Evolutionary conservation across 2,329 filamentous ascomycete genomes (phyloP).

Genomic region (Lasiodiplodia sp.): DNA sequence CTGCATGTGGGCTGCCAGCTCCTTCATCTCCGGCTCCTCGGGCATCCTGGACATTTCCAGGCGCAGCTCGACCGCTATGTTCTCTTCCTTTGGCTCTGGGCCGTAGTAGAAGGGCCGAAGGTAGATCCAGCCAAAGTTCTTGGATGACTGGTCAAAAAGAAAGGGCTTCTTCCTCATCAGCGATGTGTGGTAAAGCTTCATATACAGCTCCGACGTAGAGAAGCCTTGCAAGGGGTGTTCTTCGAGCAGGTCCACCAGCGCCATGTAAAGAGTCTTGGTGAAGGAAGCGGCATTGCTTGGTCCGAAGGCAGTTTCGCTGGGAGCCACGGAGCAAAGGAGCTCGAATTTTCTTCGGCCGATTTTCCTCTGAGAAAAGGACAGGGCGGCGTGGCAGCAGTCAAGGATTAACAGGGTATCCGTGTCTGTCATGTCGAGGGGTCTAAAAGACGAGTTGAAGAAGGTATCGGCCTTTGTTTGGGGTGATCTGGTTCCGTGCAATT

Average conservation of each 20-base stretch:
- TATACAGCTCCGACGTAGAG: slow-evolving; percentile 32
- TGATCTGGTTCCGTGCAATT: background rate
- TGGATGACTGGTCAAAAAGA: slow-evolving; percentile 32
- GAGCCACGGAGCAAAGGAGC: slow-evolving; percentile 32
- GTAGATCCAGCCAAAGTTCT: slow-evolving; percentile 33
- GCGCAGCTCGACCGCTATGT: slow-evolving; percentile 31
- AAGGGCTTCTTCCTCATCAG: slow-evolving; percentile 46
- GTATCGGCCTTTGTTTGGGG: background rate
- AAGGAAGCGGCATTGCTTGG: slow-evolving; percentile 32
- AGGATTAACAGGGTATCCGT: slow-evolving; percentile 32
- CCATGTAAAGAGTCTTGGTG: slow-evolving; percentile 29
- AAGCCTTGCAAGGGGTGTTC: slow-evolving; percentile 25
- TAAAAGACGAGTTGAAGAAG: slow-evolving; percentile 8
- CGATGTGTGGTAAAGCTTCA: slow-evolving; percentile 58
- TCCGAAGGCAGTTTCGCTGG: slow-evolving; percentile 27
- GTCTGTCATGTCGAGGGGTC: slow-evolving; percentile 27
- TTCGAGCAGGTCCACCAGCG: slow-evolving; percentile 20
- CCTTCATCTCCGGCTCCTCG: slow-evolving; percentile 22
- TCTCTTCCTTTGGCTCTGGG: background rate
- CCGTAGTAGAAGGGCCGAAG: slow-evolving; percentile 25
- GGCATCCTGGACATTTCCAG: slow-evolving; percentile 31
- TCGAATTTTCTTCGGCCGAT: slow-evolving; percentile 33
- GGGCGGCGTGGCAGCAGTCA: slow-evolving; percentile 33
- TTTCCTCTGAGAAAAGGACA: slow-evolving; percentile 26
- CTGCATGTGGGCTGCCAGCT: slow-evolving; percentile 32